Evolutionary conservation across 1,284 basidiomycete genomes (phyloP).

Genomic region (Apiotrichum brassicae): DNA sequence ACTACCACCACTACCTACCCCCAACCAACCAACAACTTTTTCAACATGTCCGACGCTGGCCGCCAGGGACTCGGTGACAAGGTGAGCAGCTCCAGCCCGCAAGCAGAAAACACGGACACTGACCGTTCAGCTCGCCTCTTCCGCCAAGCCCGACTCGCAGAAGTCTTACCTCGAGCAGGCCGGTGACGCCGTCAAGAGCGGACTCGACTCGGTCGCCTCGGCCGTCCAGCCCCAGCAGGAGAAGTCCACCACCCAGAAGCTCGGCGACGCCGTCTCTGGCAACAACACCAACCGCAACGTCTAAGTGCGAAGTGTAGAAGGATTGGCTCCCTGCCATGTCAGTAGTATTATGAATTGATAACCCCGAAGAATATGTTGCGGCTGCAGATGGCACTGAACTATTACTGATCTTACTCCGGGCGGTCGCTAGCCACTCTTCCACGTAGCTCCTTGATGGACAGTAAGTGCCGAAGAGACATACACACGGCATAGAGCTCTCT

Average conservation of each 20-base stretch:
- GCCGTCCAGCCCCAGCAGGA: conserved; percentile 35
- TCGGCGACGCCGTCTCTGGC: conserved; percentile 34
- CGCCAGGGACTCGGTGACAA: conserved; percentile 43
- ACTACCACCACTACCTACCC: not conserved
- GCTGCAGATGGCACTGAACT: no score
- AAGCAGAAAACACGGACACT: no score
- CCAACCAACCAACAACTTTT: conserved; percentile 2
- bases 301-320: no score
- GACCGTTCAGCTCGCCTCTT: conserved; percentile 18
- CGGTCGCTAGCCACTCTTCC: no score
- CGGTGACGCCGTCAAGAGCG: conserved; percentile 36
- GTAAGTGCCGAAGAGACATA: no score
- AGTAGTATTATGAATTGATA: no score
- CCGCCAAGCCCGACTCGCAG: conserved; percentile 44
- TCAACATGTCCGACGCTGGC: conserved; percentile 21
- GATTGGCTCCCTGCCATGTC: no score
- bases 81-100: conserved; percentile 18
- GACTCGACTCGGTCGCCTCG: conserved; percentile 36
- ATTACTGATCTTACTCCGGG: no score
- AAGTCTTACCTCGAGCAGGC: conserved; percentile 44
- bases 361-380: no score
- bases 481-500: no score
- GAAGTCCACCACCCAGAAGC: conserved; percentile 43
- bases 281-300: conserved; percentile 16
- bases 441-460: no score